Evolutionary conservation across 768 basidiomycete genomes (phyloP).

Genomic region (Mycena maculata): DNA sequence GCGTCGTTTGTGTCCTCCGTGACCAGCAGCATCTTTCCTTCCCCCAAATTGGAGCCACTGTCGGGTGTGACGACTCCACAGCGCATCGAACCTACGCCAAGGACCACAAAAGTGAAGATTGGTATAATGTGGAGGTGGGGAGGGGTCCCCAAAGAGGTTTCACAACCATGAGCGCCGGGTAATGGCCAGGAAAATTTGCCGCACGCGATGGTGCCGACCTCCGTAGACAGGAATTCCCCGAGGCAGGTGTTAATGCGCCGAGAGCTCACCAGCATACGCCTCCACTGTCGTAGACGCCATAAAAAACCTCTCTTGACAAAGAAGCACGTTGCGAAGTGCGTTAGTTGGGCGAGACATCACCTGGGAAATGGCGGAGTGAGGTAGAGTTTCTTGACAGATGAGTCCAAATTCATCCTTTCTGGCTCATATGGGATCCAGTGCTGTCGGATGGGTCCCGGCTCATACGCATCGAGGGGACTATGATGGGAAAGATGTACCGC

Average conservation of each 20-base stretch:
- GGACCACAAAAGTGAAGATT: slow-evolving; percentile 14
- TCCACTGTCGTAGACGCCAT: not conserved
- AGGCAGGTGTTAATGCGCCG: slow-evolving; percentile 8
- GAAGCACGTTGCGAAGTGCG: slow-evolving; percentile 16
- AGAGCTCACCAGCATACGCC: slow-evolving; percentile 1
- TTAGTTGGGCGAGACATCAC: slow-evolving; percentile 32
- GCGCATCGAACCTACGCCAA: slow-evolving; percentile 11
- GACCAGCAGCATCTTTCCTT: slow-evolving; percentile 2
- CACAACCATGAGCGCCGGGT: slow-evolving; percentile 1
- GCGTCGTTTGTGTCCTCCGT: slow-evolving; percentile 3
- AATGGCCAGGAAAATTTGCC: slow-evolving; percentile 18
- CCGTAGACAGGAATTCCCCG: slow-evolving; percentile 18
- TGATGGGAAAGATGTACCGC: not conserved
- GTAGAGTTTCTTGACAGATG: slow-evolving; percentile 36
- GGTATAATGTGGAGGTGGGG: slow-evolving; percentile 11
- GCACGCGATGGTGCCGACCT: slow-evolving; percentile 17
- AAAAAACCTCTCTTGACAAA: slow-evolving; percentile 30
- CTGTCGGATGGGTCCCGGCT: slow-evolving; percentile 28
- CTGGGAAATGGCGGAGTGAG: slow-evolving; percentile 36
- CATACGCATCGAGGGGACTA: not conserved
- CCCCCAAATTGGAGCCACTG: slow-evolving; percentile 6
- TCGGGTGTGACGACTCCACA: slow-evolving; percentile 1
- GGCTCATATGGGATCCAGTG: slow-evolving; percentile 38
- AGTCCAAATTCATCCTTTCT: slow-evolving; percentile 40
- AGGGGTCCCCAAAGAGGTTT: slow-evolving; percentile 17